phyloP scores from a whole-genome alignment of 2,329 filamentous ascomycete species.

The Gyromitra esculenta region DNA sequence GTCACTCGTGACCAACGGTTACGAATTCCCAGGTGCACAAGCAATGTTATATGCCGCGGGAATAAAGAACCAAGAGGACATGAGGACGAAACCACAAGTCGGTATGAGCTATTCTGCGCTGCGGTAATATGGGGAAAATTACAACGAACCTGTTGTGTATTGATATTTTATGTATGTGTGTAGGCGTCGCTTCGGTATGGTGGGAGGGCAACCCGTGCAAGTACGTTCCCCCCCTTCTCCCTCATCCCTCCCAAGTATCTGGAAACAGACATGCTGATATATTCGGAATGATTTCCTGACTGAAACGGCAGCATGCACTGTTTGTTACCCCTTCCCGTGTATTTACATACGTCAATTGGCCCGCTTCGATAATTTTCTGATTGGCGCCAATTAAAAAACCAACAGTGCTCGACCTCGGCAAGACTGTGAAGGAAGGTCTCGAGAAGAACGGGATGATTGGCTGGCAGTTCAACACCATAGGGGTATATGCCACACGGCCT shows the following conservation, averaged over 20 bases:
- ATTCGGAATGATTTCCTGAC: conserved; percentile 51
- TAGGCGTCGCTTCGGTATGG: conserved; percentile 81
- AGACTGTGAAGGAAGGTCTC: conserved; percentile 83
- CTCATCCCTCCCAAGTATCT: background rate
- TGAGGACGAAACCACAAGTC: conserved; percentile 91
- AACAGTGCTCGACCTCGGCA: conserved; percentile 83
- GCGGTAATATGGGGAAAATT: conserved; percentile 32
- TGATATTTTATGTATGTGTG: conserved; percentile 42
- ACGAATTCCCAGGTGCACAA: conserved; percentile 93
- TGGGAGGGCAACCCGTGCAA: conserved; percentile 99
- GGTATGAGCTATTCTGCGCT: conserved; percentile 64
- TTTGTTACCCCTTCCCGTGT: conserved; percentile 58
- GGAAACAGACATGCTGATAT: conserved; percentile 49
- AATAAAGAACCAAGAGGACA: conserved; percentile 80
- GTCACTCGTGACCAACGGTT: conserved; percentile 78
- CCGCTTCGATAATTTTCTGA: conserved; percentile 46
- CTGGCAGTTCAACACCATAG: conserved; percentile 94
- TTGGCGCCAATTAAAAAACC: conserved; percentile 47
- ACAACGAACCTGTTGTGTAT: conserved; percentile 45
- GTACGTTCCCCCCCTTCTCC: conserved; percentile 64
- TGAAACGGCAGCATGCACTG: conserved; percentile 64
- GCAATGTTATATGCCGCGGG: conserved; percentile 96
- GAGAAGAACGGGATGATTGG: conserved; percentile 86
- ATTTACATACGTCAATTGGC: conserved; percentile 52
- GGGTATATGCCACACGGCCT: conserved; percentile 62